Base-by-base conservation (phyloP, 805 yeast genomes). In the Hanseniaspora pseudoguilliermondii region DNA sequence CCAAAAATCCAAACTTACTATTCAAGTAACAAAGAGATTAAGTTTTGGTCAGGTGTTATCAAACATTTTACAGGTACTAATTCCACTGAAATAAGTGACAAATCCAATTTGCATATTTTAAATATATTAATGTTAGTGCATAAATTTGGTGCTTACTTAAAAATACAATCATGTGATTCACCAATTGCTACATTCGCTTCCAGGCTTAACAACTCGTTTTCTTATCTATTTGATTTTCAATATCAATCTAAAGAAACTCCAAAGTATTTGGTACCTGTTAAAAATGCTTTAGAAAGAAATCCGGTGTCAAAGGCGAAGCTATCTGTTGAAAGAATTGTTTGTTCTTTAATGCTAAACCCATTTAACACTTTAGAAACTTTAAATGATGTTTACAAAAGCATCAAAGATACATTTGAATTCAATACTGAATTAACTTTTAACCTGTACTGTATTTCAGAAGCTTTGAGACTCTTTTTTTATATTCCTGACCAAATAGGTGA, bases 361-460 rank as follows among this genome's bases (percentile, higher is more conserved):
- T 60, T 61, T 21, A 57, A 63, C 3, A 66, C 71, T 36, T 57
- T 71, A 27, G 63, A 63, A n/a, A 63, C 59, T 27, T 53, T 69
- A 41, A 57, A 59, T 21, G 55, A 62, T 13, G 58, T 36, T 41
- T 39, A 38, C 25, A 18, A 15, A n/a, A 32, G 9, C n/a, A 23
- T 35, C n/a, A 7, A 38, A 35, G 44, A 34, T 21, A 11, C 62
- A 35, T 57, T 60, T 18, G 55, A 58, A 7, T 50, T 58, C 16
- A 57, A 53, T 35, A 44, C 54, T 9, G 43, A 59, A 3, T 63
- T 61, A 40, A 50, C 62, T 5, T 58, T 61, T 34, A 62, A 66
- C n/a, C 52, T 72, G 41, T 64, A 65, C 39, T 63, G 72, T 41
- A 65, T 70, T 15, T 67, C 69, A 2, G 74, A 73, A 42, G 71